Conservation (phyloP, 768 basidiomycete species). For the Psilocybe cubensis region DNA sequence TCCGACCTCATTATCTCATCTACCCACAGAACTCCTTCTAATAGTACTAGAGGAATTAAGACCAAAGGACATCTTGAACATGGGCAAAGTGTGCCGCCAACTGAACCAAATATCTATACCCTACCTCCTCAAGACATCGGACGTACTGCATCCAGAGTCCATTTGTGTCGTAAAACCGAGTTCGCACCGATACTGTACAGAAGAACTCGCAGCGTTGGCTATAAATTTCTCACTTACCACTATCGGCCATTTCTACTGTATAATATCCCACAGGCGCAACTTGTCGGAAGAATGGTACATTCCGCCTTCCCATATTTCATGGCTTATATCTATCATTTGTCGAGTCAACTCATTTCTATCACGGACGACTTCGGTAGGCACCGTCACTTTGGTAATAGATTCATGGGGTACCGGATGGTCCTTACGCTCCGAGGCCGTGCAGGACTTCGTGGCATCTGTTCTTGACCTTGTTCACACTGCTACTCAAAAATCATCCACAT, state of each 20-base stretch:
- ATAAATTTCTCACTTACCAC: conserved; percentile 6
- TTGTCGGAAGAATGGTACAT: conserved; percentile 7
- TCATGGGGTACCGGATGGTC: conserved; percentile 1
- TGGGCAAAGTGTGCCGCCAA: conserved; percentile 11
- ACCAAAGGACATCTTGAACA: conserved; percentile 4
- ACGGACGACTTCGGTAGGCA: conserved; percentile 9
- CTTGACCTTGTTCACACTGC: neutral
- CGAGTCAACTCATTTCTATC: conserved; percentile 13
- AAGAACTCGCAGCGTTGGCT: conserved; percentile 13
- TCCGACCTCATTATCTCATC: neutral
- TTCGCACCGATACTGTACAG: conserved; percentile 10
- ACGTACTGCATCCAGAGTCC: conserved; percentile 3
- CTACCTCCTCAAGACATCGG: conserved; percentile 4
- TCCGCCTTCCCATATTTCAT: conserved; percentile 13
- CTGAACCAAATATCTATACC: conserved; percentile 14
- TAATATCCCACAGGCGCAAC: conserved; percentile 7
- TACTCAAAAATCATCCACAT: neutral
- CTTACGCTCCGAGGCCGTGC: neutral
- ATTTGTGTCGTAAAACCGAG: conserved; percentile 8
- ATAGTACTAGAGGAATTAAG: conserved; percentile 6
- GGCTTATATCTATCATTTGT: conserved; percentile 11
- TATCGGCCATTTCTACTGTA: conserved; percentile 15
- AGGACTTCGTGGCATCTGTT: neutral
- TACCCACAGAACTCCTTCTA: conserved; percentile 16
- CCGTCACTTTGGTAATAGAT: conserved; percentile 13